These are phyloP conservation scores for Chytridium lagenaria DNA, from an alignment of 371 early-diverging fungal genomes.

Conservation along the genomic window DNA sequence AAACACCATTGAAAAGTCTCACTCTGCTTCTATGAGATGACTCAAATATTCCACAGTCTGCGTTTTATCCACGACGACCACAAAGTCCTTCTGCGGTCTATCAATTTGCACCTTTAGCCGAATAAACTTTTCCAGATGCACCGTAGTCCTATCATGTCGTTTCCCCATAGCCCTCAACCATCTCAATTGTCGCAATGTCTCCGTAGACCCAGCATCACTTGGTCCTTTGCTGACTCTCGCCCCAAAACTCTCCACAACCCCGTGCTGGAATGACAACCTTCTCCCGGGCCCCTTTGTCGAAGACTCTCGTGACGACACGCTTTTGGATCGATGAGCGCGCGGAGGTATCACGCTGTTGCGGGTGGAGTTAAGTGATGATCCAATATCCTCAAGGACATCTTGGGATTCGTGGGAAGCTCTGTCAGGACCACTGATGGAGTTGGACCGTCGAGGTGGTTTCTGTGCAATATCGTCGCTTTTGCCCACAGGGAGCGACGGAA, in stretches of 20 bases:
- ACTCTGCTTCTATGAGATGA: slow-evolving; percentile 54
- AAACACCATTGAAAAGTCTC: not conserved
- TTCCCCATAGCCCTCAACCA: slow-evolving; percentile 23
- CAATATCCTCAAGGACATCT: too few relatives aligned
- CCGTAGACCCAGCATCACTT: not conserved
- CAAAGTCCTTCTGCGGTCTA: slow-evolving; percentile 23
- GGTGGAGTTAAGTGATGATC: too few relatives aligned
- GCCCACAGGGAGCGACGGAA: too few relatives aligned
- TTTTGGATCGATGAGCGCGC: too few relatives aligned
- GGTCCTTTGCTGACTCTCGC: too few relatives aligned
- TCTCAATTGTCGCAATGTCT: slow-evolving; percentile 7
- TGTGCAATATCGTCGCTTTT: too few relatives aligned
- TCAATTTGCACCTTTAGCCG: slow-evolving; percentile 30
- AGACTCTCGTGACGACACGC: too few relatives aligned
- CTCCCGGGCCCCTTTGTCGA: not conserved
- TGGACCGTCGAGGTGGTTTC: too few relatives aligned
- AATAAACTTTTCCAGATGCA: slow-evolving; percentile 36
- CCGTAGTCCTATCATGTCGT: slow-evolving; percentile 31
- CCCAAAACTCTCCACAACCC: not conserved
- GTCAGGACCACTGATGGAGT: too few relatives aligned
- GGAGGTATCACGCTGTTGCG: too few relatives aligned
- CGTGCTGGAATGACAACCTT: not conserved
- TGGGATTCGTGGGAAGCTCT: too few relatives aligned
- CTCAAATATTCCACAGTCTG: slow-evolving; percentile 53
- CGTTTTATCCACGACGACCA: slow-evolving; percentile 34